These are phyloP conservation scores for Colletotrichum aenigma DNA, from an alignment of 2,329 filamentous ascomycete species.

Conservation along the genomic window DNA sequence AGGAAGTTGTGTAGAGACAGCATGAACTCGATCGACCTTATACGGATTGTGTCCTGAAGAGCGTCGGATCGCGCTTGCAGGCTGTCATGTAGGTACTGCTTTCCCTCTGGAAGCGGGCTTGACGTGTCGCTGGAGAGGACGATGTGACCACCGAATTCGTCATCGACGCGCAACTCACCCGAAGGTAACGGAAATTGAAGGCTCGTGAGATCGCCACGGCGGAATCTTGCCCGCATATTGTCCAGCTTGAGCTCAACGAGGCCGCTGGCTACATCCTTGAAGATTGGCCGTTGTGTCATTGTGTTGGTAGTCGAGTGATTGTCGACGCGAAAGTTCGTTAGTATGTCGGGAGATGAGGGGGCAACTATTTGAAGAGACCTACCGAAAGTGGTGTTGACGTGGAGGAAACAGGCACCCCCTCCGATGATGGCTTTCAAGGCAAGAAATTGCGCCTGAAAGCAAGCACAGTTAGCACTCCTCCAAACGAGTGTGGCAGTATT, in stretches of 20 bases:
- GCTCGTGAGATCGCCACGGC: neutral
- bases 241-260: conserved; percentile 20
- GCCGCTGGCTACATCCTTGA: neutral
- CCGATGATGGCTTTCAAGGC: neutral
- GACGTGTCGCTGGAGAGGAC: neutral
- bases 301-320: neutral
- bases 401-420: neutral
- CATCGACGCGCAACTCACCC: neutral
- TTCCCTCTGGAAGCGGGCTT: neutral
- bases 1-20: neutral
- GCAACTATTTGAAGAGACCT: neutral
- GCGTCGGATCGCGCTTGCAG: neutral
- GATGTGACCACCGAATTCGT: neutral
- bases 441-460: neutral
- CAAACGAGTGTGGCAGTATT: neutral
- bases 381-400: neutral
- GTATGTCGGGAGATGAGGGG: neutral
- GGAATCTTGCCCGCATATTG: neutral
- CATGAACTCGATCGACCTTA: neutral
- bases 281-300: neutral
- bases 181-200: neutral
- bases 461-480: neutral
- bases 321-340: neutral
- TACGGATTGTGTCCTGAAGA: neutral
- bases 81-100: neutral